These are phyloP conservation scores for Cordyceps fumosorosea DNA, from an alignment of 2,329 filamentous ascomycete species.

Conservation along the genomic window DNA sequence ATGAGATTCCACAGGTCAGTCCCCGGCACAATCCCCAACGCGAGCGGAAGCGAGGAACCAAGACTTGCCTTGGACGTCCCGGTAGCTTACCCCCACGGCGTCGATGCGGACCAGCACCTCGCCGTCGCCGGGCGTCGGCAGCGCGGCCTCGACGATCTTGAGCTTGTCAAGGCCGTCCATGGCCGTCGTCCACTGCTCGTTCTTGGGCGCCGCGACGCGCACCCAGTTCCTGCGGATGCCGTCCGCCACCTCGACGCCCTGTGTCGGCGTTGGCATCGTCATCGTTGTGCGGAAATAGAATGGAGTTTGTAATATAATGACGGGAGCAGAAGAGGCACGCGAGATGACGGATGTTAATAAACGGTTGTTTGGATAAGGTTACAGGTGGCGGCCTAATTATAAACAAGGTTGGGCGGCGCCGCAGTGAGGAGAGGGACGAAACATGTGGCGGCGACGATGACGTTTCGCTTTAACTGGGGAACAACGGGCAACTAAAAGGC, in stretches of 20 bases:
- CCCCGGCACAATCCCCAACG: too few relatives aligned
- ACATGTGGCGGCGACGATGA: too few relatives aligned
- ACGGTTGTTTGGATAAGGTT: not conserved
- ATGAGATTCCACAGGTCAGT: too few relatives aligned
- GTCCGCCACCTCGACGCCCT: not conserved
- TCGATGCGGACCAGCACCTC: constrained; percentile 46
- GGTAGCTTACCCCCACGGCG: constrained; percentile 43
- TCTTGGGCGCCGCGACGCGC: constrained; percentile 20
- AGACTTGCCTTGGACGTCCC: constrained; percentile 40
- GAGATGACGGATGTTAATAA: not conserved
- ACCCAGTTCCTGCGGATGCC: constrained; percentile 11
- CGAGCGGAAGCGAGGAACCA: not conserved
- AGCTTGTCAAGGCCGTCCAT: constrained; percentile 52
- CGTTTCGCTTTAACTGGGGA: too few relatives aligned
- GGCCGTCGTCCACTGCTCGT: constrained; percentile 47
- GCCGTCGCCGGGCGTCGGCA: constrained; percentile 41
- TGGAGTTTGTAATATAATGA: not conserved
- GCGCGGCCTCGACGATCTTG: constrained; percentile 32
- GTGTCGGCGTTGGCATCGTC: not conserved
- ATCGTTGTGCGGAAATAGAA: not conserved
- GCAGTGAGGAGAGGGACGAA: too few relatives aligned
- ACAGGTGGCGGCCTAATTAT: not conserved
- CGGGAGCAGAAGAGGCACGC: not conserved
- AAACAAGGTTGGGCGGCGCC: too few relatives aligned
- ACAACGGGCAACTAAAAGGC: too few relatives aligned